phyloP scores from a whole-genome alignment of 2,329 filamentous ascomycete genomes.

The Fusarium longipes region DNA sequence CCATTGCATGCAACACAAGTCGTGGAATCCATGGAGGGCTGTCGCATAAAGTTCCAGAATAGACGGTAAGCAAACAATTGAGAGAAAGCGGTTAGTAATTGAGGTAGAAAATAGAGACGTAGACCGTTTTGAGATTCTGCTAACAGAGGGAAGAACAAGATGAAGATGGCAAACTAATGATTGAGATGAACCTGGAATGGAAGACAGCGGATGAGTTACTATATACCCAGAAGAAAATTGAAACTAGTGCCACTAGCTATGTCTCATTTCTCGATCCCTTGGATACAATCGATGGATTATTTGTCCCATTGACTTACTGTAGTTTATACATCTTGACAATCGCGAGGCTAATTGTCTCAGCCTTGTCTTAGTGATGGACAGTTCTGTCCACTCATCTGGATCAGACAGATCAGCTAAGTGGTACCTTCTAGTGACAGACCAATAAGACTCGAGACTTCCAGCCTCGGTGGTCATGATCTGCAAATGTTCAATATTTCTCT shows the following conservation, averaged over 20 bases:
- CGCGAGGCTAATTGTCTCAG: neutral
- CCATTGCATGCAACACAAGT: neutral
- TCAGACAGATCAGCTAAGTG: neutral
- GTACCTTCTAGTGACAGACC: accelerated
- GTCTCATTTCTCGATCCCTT: neutral
- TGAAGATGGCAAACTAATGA: too few species aligned
- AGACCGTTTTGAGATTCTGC: too few species aligned
- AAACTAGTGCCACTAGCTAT: neutral
- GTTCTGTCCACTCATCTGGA: neutral
- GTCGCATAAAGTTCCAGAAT: accelerated
- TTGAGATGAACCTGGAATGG: too few species aligned
- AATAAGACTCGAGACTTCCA: accelerated
- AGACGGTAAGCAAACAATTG: neutral
- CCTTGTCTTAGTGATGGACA: accelerated
- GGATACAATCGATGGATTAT: too few species aligned
- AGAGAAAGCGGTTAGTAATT: too few species aligned
- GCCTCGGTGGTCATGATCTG: neutral
- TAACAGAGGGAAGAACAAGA: too few species aligned
- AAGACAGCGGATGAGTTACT: neutral
- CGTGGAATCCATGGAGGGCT: too few species aligned
- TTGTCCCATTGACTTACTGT: too few species aligned
- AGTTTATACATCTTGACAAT: neutral
- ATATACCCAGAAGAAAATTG: neutral
- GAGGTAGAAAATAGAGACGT: too few species aligned
- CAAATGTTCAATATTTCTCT: neutral